Evolutionary conservation across 768 basidiomycete genomes (phyloP).

Genomic region (Nidularia sp.): DNA sequence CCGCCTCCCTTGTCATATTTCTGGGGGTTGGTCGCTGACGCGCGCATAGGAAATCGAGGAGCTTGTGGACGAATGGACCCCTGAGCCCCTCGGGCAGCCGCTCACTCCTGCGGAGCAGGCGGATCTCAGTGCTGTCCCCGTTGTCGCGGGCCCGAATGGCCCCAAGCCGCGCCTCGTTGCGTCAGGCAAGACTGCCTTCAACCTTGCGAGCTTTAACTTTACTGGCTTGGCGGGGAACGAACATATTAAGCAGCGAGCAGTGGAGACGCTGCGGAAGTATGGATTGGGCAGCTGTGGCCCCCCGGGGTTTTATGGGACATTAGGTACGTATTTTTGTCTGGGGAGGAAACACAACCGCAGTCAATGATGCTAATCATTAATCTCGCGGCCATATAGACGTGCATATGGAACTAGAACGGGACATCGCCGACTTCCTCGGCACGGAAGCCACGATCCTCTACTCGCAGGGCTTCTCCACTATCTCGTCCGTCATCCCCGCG

Average conservation of each 20-base stretch:
- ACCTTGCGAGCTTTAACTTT: slow-evolving; percentile 91
- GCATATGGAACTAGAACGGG: slow-evolving; percentile 83
- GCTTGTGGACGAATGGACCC: slow-evolving; percentile 91
- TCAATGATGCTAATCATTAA: not conserved
- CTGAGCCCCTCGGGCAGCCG: slow-evolving; percentile 75
- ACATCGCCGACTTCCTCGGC: slow-evolving; percentile 88
- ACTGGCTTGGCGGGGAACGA: slow-evolving; percentile 87
- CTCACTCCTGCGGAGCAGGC: slow-evolving; percentile 54
- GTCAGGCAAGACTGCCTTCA: slow-evolving; percentile 71
- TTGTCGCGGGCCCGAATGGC: slow-evolving; percentile 77
- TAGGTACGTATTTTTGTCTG: slow-evolving; percentile 52
- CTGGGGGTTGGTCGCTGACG: not conserved
- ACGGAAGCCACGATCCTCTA: slow-evolving; percentile 89
- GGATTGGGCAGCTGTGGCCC: slow-evolving; percentile 96
- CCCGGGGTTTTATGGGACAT: slow-evolving; percentile 93
- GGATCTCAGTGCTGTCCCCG: slow-evolving; percentile 71
- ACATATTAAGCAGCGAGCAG: slow-evolving; percentile 76
- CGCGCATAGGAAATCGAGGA: slow-evolving; percentile 87
- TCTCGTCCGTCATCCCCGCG: slow-evolving; percentile 92
- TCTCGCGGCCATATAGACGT: slow-evolving; percentile 55
- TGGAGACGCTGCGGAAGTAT: slow-evolving; percentile 82
- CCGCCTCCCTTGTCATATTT: not conserved
- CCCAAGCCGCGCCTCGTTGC: slow-evolving; percentile 76
- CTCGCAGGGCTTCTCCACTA: slow-evolving; percentile 89
- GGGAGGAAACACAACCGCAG: no score